These are phyloP conservation scores for Maudiozyma saulgeensis DNA, from an alignment of 805 yeast species.

Conservation along the genomic window DNA sequence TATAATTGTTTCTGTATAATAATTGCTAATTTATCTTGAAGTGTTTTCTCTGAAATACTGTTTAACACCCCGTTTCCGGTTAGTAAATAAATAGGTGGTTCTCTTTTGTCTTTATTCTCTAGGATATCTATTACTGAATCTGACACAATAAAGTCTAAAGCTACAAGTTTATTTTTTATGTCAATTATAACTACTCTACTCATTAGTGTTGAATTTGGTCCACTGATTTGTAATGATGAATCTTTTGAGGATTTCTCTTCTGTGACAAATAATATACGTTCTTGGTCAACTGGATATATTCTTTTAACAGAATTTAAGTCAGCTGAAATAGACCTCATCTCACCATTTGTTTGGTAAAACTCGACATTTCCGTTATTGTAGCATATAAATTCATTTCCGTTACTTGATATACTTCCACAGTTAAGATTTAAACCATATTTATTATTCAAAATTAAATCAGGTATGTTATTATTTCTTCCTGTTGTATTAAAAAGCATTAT, in stretches of 20 bases:
- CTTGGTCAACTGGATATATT: slow-evolving; percentile 36
- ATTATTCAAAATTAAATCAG: slow-evolving; percentile 39
- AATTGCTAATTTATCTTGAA: slow-evolving; percentile 59
- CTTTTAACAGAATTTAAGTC: slow-evolving; percentile 46
- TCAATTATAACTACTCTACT: slow-evolving; percentile 62
- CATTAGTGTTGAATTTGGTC: slow-evolving; percentile 28
- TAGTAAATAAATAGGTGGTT: slow-evolving; percentile 47
- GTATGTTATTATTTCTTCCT: slow-evolving; percentile 67
- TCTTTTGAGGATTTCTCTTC: slow-evolving; percentile 33
- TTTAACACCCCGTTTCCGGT: slow-evolving; percentile 71
- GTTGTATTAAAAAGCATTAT: slow-evolving; percentile 64
- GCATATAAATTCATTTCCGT: slow-evolving; percentile 46
- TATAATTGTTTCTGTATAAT: slow-evolving; percentile 62
- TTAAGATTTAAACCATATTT: slow-evolving; percentile 37
- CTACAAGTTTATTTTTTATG: slow-evolving; percentile 54
- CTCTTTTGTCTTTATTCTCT: slow-evolving; percentile 24
- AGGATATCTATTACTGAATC: slow-evolving; percentile 53
- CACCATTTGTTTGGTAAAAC: slow-evolving; percentile 49
- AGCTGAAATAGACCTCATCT: slow-evolving; percentile 33
- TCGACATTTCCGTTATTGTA: slow-evolving; percentile 38
- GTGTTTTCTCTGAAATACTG: slow-evolving; percentile 53
- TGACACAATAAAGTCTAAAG: slow-evolving; percentile 61
- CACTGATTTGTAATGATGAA: slow-evolving; percentile 25
- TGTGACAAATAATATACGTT: slow-evolving; percentile 53
- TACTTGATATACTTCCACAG: slow-evolving; percentile 33